Base-by-base conservation (phyloP, 2,329 filamentous ascomycete species). In the Epichloe typhina region DNA sequence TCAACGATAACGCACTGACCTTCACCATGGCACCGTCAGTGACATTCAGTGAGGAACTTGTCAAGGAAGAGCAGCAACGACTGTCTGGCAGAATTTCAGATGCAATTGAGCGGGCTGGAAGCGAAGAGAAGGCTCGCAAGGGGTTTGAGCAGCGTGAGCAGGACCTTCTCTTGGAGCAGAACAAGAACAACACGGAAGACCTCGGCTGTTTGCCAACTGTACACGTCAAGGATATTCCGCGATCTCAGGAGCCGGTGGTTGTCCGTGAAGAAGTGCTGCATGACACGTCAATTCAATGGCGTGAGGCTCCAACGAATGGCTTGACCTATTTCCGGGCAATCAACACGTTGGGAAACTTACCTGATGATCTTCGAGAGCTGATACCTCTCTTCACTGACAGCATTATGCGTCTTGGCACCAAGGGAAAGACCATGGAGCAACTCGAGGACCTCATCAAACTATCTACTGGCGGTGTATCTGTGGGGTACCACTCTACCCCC, bases 391-490 rank as follows among this genome's bases (percentile, higher is more conserved):
- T 97, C 63, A 89, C 87, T 13, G 90, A 95, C 62, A 83, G 86
- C 38, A 83, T 98, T 54, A 93, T 96, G 86, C 84, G 93, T 19
- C 77, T 98, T 8, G 93, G 93, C 13, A 98, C 91, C 2, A 86
- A 85, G 59, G 79, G 83, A 53, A 86, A 86, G 75, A 82, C 83
- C 0, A 96, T 95, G 85, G 93, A 96, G 65, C 83, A 96, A 65
- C 79, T 97, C 48, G 93, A 98, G 66, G 93, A 97, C 62, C 69
- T 90, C 50, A 96, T 98, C 66, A 97, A 97, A 66, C 76, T 97
- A 33, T 95, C 94, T 71, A 97, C 93, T 1, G 93, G 93, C 19
- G 93, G 93, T 9, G 79, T 98, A 38, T 86, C 83, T 3, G 82
- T 94, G 15, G 83, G 85, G 1, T 90, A 95, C 58, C 86, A 94